These are phyloP conservation scores for Mikania micrantha DNA, from an alignment of 129 eudicot genomes.

Conservation along the genomic window DNA sequence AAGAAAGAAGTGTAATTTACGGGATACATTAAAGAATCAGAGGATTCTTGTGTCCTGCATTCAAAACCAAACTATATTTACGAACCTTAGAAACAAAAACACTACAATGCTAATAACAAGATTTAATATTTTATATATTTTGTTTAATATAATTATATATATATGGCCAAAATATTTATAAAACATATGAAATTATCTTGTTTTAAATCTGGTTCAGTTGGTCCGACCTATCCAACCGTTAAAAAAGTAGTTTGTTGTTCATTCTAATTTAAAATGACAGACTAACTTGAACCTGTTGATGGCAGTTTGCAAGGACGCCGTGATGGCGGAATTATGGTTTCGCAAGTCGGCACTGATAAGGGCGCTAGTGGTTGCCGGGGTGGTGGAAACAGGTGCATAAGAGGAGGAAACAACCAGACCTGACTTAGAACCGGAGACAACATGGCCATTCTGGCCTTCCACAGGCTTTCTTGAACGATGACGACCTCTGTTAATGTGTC, in stretches of 20 bases:
- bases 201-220: too few relatives aligned
- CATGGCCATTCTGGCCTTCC: constrained; percentile 96
- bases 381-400: constrained; percentile 41
- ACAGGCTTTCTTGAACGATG: constrained; percentile 99
- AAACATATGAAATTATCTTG: too few relatives aligned
- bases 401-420: constrained; percentile 45
- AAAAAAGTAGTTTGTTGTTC: too few relatives aligned
- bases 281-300: constrained; percentile 35
- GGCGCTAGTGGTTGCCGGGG: constrained; percentile 26
- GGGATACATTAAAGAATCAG: constrained; percentile 34
- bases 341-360: constrained; percentile 12
- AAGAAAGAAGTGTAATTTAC: constrained; percentile 31
- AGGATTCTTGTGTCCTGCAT: constrained; percentile 39
- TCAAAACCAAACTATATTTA: background rate
- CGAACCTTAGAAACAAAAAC: background rate
- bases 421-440: constrained; percentile 54
- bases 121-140: too few relatives aligned
- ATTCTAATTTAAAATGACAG: too few relatives aligned
- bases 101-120: too few relatives aligned
- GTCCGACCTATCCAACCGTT: too few relatives aligned
- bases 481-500: constrained; percentile 91
- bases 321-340: constrained; percentile 22
- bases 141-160: too few relatives aligned
- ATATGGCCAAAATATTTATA: too few relatives aligned
- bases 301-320: constrained; percentile 23